phyloP scores from a whole-genome alignment of 495 filamentous ascomycete genomes.

The Collariella sp. region DNA sequence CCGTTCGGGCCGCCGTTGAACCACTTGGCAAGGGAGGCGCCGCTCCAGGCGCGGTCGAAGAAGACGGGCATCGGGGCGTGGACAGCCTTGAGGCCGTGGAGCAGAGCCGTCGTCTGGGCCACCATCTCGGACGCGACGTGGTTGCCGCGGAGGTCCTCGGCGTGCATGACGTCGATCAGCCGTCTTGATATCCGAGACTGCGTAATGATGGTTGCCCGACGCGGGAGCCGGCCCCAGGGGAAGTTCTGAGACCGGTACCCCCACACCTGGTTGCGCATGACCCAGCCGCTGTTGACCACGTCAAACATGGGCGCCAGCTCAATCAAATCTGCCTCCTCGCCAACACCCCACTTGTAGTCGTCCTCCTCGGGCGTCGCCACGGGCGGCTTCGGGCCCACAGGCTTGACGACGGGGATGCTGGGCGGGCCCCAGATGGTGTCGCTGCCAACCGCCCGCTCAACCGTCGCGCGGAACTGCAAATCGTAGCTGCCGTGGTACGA shows the following conservation, averaged over 20 bases:
- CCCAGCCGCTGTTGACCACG: slow-evolving; percentile 54
- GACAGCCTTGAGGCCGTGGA: slow-evolving; percentile 65
- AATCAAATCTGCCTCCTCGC: slow-evolving; percentile 69
- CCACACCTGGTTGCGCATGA: slow-evolving; percentile 52
- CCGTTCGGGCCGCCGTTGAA: slow-evolving; percentile 53
- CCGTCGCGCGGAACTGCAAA: slow-evolving; percentile 41
- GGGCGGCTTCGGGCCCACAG: slow-evolving; percentile 53
- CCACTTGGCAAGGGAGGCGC: slow-evolving; percentile 45
- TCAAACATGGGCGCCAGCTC: slow-evolving; percentile 64
- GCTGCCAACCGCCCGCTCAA: slow-evolving; percentile 38
- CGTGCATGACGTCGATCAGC: slow-evolving; percentile 57
- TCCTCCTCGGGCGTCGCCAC: slow-evolving; percentile 47
- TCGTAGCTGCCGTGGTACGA: slow-evolving; percentile 51
- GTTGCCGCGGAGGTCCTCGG: slow-evolving; percentile 51
- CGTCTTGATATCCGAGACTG: slow-evolving; percentile 53
- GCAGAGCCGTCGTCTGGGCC: slow-evolving; percentile 53
- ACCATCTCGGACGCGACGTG: slow-evolving; percentile 64
- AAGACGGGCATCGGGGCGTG: slow-evolving; percentile 63
- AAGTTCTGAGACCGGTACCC: slow-evolving; percentile 48
- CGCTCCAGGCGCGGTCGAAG: slow-evolving; percentile 52
- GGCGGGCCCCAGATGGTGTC: slow-evolving; percentile 57
- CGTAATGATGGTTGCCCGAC: slow-evolving; percentile 58
- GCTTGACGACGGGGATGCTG: slow-evolving; percentile 42
- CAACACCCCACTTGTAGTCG: slow-evolving; percentile 62
- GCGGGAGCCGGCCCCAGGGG: slow-evolving; percentile 44